Base-by-base conservation (phyloP, 1,284 basidiomycete genomes). In the Naganishia liquefaciens region DNA sequence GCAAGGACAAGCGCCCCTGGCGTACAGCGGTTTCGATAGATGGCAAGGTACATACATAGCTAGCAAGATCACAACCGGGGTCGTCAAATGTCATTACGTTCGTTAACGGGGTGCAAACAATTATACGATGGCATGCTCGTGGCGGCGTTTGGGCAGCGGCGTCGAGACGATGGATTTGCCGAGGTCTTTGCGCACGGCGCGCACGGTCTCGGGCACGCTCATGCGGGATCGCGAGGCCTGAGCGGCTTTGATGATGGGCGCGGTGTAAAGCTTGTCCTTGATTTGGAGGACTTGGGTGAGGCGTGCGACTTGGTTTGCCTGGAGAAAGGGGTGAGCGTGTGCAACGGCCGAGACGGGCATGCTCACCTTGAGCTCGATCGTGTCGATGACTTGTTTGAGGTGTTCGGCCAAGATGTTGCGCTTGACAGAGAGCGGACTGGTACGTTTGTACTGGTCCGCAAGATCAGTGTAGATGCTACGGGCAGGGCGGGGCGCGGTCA, bases 231-330 rank as follows among this genome's bases (percentile, higher is more conserved):
- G 55, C 37, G 52, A 55, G 39, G 62, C 66, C 49, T 55, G 42
- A 15, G 63, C 66, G 21, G 66, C 66, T 43, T 63, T 63, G 52
- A 68, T 47, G 44, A 68, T 39, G 25, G 66, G 66, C 17, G 66
- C 62, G 28, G 50, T 64, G 44, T 62, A 68, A 10, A 62, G 43
- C 39, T 62, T 64, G 71, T 92, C 89, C 69, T 85, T 83, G 79
- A 89, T 90, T 23, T 81, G 82, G 68, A 93, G 79, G 46, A 91
- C 80, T 70, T 89, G 88, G 76, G 92, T 92, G 21, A 94, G 78
- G 0, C 88, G 85, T 10, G 90, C 87, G 68, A 93, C 91, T 78
- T 93, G 91, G 78, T 93, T 89, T 44, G 90, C 91, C 90, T 92
- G 13, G 54, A 23, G 28, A 27, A 19, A 15, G 50, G 27, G 15